These are phyloP conservation scores for Sporormia fimetaria DNA, from an alignment of 495 filamentous ascomycete genomes.

Conservation along the genomic window DNA sequence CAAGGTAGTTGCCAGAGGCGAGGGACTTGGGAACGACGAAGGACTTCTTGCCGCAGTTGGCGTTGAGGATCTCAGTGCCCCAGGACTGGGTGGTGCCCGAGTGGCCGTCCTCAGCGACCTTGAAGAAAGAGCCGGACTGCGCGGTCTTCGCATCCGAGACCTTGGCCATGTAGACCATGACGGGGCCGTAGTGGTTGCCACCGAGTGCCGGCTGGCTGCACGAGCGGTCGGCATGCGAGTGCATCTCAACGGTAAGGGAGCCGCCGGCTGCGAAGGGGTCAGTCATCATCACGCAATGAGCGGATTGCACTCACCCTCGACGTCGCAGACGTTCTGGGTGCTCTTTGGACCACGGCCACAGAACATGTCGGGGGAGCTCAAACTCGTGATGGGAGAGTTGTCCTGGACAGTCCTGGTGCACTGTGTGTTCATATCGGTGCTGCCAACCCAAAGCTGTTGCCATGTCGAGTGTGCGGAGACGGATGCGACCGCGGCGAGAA, in stretches of 20 bases:
- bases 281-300: not conserved
- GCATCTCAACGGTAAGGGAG: constrained; percentile 41
- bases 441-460: constrained; percentile 25
- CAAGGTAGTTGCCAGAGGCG: constrained; percentile 24
- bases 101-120: constrained; percentile 25
- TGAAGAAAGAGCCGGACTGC: constrained; percentile 27
- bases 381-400: constrained; percentile 21
- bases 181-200: constrained; percentile 42
- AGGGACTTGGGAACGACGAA: constrained; percentile 25
- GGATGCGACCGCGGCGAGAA: constrained; percentile 17
- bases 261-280: constrained; percentile 29
- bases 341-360: constrained; percentile 10
- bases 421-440: constrained; percentile 10
- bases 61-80: constrained; percentile 28
- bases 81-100: constrained; percentile 23
- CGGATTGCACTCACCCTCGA: constrained; percentile 11
- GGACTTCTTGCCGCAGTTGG: constrained; percentile 25
- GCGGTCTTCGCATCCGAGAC: constrained; percentile 41
- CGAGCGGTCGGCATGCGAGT: constrained; percentile 38
- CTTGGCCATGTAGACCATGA: constrained; percentile 44
- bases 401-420: constrained; percentile 17
- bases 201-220: constrained; percentile 41
- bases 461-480: constrained; percentile 26
- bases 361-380: constrained; percentile 18
- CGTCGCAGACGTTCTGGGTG: constrained; percentile 14